These are phyloP conservation scores for Acacia confusa DNA, from an alignment of 306 rosid species.

Conservation along the genomic window DNA sequence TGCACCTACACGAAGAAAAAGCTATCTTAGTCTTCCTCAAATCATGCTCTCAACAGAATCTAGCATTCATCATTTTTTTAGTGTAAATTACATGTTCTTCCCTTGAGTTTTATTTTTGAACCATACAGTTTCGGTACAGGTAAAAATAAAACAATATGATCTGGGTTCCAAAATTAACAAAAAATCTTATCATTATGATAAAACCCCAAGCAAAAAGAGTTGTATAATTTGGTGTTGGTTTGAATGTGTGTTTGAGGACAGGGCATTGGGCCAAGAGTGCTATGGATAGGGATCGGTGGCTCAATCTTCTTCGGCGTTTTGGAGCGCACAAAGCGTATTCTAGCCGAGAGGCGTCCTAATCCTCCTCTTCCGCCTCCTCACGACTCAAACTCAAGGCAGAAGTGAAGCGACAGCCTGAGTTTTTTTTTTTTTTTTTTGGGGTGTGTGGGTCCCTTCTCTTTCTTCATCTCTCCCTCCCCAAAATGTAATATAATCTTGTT, in stretches of 20 bases:
- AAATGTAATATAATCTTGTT: not conserved
- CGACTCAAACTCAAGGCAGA: not conserved
- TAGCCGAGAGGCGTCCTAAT: conserved; percentile 51
- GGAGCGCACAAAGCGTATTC: conserved; percentile 67
- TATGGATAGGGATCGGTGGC: conserved; percentile 89
- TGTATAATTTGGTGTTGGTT: not conserved
- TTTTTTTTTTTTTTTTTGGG: not conserved
- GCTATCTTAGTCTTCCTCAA: conserved; percentile 5
- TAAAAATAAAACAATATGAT: not conserved
- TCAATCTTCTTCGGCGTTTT: conserved; percentile 78
- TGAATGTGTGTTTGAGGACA: conserved; percentile 28
- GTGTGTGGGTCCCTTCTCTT: not conserved
- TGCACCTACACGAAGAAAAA: conserved; percentile 1
- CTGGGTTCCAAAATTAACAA: not conserved
- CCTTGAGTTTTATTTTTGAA: not conserved
- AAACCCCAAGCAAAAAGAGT: not conserved
- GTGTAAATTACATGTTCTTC: not conserved
- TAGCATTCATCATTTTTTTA: not conserved
- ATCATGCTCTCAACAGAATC: conserved; percentile 18
- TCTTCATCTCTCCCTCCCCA: not conserved
- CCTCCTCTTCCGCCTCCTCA: conserved; percentile 28
- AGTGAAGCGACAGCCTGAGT: not conserved
- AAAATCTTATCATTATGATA: no score
- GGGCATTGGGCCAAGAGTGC: conserved; percentile 80
- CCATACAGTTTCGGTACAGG: not conserved